phyloP scores from a whole-genome alignment of 768 basidiomycete species.

The Kwoniella sp. region DNA sequence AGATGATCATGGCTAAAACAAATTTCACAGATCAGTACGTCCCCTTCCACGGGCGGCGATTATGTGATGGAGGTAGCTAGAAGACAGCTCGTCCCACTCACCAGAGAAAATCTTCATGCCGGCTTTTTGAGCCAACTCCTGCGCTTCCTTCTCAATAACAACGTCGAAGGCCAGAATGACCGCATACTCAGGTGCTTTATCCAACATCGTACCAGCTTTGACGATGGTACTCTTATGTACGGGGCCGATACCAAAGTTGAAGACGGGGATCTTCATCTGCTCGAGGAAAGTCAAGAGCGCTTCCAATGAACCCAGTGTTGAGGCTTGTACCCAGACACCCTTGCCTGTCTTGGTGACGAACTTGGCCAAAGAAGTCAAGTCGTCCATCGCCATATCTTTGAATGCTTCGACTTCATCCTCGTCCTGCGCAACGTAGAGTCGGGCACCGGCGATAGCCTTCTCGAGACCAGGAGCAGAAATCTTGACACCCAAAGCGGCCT shows the following conservation, averaged over 20 bases:
- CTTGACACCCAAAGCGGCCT: slow-evolving; percentile 95
- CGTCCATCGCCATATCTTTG: slow-evolving; percentile 94
- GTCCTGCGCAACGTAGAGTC: slow-evolving; percentile 84
- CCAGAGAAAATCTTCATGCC: slow-evolving; percentile 93
- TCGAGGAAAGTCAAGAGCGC: slow-evolving; percentile 95
- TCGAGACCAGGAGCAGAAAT: slow-evolving; percentile 92
- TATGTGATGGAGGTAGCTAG: too few species aligned
- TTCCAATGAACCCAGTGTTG: slow-evolving; percentile 94
- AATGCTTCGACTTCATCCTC: slow-evolving; percentile 97
- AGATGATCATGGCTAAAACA: slow-evolving; percentile 99
- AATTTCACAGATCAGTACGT: too few species aligned
- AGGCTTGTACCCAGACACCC: slow-evolving; percentile 96
- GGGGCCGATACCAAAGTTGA: slow-evolving; percentile 95
- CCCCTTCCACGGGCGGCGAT: too few species aligned
- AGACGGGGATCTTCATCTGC: slow-evolving; percentile 92
- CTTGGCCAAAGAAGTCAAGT: slow-evolving; percentile 80
- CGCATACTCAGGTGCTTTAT: slow-evolving; percentile 91
- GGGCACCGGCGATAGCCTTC: slow-evolving; percentile 96
- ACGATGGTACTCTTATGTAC: slow-evolving; percentile 94
- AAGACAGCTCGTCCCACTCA: slow-evolving; percentile 54
- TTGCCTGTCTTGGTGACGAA: slow-evolving; percentile 93
- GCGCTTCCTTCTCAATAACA: slow-evolving; percentile 87
- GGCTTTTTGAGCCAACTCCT: slow-evolving; percentile 87
- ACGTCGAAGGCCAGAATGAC: slow-evolving; percentile 98
- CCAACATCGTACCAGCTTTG: slow-evolving; percentile 88